Evolutionary conservation across 495 filamentous ascomycete species (phyloP).

Genomic region (Polyplosphaeria fusca): DNA sequence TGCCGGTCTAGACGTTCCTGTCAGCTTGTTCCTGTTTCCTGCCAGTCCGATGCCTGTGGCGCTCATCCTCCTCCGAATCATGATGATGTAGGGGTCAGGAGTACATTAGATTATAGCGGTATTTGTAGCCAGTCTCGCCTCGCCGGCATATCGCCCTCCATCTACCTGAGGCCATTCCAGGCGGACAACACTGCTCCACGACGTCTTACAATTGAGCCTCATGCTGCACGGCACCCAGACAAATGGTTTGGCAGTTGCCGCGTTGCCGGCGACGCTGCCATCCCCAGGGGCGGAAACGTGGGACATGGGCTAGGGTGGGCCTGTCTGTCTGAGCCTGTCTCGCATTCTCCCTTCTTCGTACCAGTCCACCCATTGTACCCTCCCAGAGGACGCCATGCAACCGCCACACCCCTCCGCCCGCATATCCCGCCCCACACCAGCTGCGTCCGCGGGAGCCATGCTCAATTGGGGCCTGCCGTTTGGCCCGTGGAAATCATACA

Average conservation of each 20-base stretch:
- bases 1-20: not conserved
- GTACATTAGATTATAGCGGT: no score
- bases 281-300: slow-evolving; percentile 6
- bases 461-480: slow-evolving; percentile 20
- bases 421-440: slow-evolving; percentile 11
- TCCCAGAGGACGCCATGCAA: no score
- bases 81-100: no score
- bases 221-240: not conserved
- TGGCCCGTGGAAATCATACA: slow-evolving; percentile 31
- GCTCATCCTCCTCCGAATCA: not conserved
- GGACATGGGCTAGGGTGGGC: slow-evolving; percentile 13
- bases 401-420: slow-evolving; percentile 10
- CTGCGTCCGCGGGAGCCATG: slow-evolving; percentile 8
- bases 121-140: slow-evolving; percentile 10
- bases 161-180: slow-evolving; percentile 11
- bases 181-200: not conserved
- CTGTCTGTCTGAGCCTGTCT: slow-evolving; percentile 17
- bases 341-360: slow-evolving; percentile 11
- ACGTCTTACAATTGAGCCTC: slow-evolving; percentile 24
- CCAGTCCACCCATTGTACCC: no score
- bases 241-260: not conserved
- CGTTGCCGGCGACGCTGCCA: not conserved
- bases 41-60: not conserved
- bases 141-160: slow-evolving; percentile 11
- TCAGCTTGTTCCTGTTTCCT: slow-evolving; percentile 2